Conservation (phyloP, 208 protist species). For the Crithidia sp. region DNA sequence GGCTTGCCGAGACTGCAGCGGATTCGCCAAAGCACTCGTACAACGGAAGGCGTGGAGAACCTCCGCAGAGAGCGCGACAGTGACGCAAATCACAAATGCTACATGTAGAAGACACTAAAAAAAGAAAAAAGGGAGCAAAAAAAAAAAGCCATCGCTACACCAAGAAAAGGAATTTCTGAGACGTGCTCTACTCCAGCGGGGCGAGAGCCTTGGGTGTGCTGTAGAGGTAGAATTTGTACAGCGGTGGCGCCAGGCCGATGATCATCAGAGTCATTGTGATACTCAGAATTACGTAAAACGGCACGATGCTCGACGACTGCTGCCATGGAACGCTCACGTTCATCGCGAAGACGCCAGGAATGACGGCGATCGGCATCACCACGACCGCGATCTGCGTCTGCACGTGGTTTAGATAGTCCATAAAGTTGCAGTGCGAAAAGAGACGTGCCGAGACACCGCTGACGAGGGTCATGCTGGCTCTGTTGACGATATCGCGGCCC, state of each 20-base stretch:
- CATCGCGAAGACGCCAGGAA: slow-evolving; percentile 74
- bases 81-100: no score
- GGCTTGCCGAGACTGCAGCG: no score
- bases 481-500: slow-evolving; percentile 72
- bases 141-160: no score
- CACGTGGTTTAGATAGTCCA: slow-evolving; percentile 87
- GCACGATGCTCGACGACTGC: slow-evolving; percentile 32
- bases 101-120: no score
- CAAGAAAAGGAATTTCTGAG: no score
- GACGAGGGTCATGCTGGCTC: slow-evolving; percentile 82
- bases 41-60: no score
- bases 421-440: slow-evolving; percentile 79
- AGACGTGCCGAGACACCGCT: slow-evolving; percentile 79
- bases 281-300: slow-evolving; percentile 55
- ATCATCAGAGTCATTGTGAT: slow-evolving; percentile 57
- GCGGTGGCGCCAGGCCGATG: slow-evolving; percentile 41
- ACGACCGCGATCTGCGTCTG: slow-evolving; percentile 77
- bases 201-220: slow-evolving; percentile 66
- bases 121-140: no score
- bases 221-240: slow-evolving; percentile 61
- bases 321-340: slow-evolving; percentile 77
- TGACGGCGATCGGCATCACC: slow-evolving; percentile 76
- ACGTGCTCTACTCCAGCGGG: slow-evolving; percentile 34
- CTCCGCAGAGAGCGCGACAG: no score
- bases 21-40: no score